These are phyloP conservation scores for Thalassiosira mediterranea DNA, from an alignment of 352 stramenopile genomes.

Conservation along the genomic window DNA sequence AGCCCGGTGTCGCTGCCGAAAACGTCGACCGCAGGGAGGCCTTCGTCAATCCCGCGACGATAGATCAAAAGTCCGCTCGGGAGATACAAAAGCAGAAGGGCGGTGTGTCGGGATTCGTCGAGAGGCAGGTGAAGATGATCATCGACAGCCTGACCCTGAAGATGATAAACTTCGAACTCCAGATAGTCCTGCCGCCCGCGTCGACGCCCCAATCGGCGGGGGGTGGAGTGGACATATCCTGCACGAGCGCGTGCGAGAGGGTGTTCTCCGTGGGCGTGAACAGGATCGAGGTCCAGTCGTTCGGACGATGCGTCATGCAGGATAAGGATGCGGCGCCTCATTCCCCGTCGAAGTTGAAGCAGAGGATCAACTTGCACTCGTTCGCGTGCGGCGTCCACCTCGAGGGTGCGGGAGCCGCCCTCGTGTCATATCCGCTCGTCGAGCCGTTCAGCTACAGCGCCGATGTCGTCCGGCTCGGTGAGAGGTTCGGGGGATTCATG, in stretches of 20 bases:
- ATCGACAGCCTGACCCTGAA: constrained; percentile 49
- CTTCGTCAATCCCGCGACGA: constrained; percentile 39
- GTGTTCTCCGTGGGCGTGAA: constrained; percentile 17
- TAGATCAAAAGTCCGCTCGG: constrained; percentile 19
- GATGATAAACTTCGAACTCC: constrained; percentile 47
- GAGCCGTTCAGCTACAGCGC: constrained; percentile 50
- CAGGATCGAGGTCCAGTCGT: constrained; percentile 25
- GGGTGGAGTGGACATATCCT: neutral
- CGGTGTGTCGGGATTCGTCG: constrained; percentile 35
- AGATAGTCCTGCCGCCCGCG: constrained; percentile 28
- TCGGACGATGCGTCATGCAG: constrained; percentile 16
- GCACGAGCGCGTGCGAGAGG: neutral
- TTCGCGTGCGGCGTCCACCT: constrained; percentile 17
- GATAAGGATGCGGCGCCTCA: neutral
- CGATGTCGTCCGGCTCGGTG: constrained; percentile 8
- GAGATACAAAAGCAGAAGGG: constrained; percentile 25
- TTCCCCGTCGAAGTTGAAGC: constrained; percentile 16
- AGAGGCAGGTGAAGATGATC: constrained; percentile 49
- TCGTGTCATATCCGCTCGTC: constrained; percentile 29
- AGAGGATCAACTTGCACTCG: constrained; percentile 23
- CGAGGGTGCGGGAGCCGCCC: constrained; percentile 2
- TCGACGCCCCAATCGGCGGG: neutral
- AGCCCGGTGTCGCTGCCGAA: neutral
- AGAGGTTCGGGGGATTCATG: constrained; percentile 39
- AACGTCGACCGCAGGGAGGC: constrained; percentile 7